phyloP scores from a whole-genome alignment of 768 basidiomycete genomes.

The Termitomyces sp. region DNA sequence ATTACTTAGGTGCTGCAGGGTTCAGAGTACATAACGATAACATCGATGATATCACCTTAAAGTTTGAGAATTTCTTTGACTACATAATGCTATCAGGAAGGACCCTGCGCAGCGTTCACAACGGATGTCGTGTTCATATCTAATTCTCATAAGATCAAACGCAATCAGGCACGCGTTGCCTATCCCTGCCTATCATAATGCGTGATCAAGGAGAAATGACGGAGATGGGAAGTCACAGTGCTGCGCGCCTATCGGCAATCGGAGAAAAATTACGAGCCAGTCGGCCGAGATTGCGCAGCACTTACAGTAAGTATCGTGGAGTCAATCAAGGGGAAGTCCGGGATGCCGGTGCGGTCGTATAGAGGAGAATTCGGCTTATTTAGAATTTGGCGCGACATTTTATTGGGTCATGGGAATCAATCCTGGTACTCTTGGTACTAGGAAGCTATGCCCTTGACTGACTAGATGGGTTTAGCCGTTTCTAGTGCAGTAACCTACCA shows the following conservation, averaged over 20 bases:
- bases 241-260: neutral
- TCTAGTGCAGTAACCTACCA: neutral
- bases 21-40: neutral
- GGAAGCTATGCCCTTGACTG: neutral
- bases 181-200: neutral
- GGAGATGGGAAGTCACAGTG: neutral
- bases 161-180: neutral
- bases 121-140: neutral
- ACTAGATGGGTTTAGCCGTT: neutral
- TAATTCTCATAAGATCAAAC: neutral
- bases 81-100: neutral
- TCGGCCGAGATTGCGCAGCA: neutral
- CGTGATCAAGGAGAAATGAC: neutral
- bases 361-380: neutral
- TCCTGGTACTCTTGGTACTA: neutral
- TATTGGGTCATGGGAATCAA: neutral
- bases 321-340: conserved; percentile 2
- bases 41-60: neutral
- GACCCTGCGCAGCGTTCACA: neutral
- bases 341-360: neutral
- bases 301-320: neutral
- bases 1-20: neutral
- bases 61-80: neutral
- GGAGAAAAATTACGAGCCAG: neutral
- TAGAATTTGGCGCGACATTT: neutral